Evolutionary conservation across 768 basidiomycete species (phyloP), one percentile per base, ranked within the genome.

Genomic region (Multifurca ochricompacta): DNA sequence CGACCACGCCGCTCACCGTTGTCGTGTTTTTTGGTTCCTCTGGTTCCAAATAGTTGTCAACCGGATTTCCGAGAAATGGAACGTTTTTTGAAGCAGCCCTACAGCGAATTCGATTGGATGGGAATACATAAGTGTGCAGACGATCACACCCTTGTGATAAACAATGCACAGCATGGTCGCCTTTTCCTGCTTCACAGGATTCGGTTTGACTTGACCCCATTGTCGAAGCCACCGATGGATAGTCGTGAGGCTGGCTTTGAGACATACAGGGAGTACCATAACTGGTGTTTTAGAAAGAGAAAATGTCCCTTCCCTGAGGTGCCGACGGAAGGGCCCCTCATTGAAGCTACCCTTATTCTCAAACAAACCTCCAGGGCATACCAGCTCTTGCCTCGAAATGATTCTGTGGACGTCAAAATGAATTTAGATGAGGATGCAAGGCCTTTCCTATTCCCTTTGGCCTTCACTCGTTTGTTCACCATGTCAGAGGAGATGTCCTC

Each of bases 11-110:
- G 68, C 19, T 68, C 70, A 3, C 74, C 75, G 6, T 70, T 82
- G 43, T 78, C 79, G 52, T 75, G 82, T 55, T 87, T 80, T 65
- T 69, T 92, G 34, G 78, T 86, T 21, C 88, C 85, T 4, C 67
- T 92, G 44, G 73, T 70, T n/a, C 63, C 66, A 37, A 68, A 73
- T 27, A 64, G 68, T 18, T 53, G 54, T 7, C 70, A 73, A 40
- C 75, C 81, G 23, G 83, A 91, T 69, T 87, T 79, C 52, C 63
- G 69, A 11, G 73, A 72, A 0, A 83, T 91, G 60, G 65, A 76
- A 27, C 64, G 64, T 8, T 67, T 83, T 9, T 66, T 86, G 44
- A 53, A 68, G 5, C 68, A 77, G 43, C 80, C 79, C 1, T 67
- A 64, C 10, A 83, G 84, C 10, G 71, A 64, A 18, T 65, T 66